Evolutionary conservation across 176 grass and related monocot genomes (phyloP), one percentile per base, ranked within the genome.

Genomic region (Stipa capillata): DNA sequence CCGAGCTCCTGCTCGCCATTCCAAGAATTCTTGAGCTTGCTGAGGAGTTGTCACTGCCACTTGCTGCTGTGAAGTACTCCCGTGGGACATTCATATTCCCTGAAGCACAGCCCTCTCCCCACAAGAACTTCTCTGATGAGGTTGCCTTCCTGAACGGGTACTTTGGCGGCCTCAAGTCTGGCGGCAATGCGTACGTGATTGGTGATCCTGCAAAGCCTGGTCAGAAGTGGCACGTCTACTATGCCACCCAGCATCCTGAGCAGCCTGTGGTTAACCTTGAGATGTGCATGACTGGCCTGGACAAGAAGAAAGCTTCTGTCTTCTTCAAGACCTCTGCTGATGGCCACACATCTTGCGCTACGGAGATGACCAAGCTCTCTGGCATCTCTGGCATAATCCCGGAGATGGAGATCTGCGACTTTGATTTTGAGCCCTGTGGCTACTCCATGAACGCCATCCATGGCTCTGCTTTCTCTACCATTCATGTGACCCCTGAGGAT

Each of bases 371-470:
- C 32, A 89, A 85, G 72, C 72, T 85, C 65, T 89, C 87, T 54
- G 82, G 82, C 14, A 89, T 89, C 47, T 82, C 72, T 1, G 78
- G 85, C 11, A 85, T 89, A 2, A 85, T 89, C 28, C 82, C 82
- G 1, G 87, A 82, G 64, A 89, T 89, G 82, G 77, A 89, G 47
- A 82, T 89, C 9, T 89, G 87, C 2, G 87, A 85, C 78, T 89
- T 89, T 0, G 87, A 80, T 3, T 89, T 89, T 0, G 87, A 89
- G 57, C 82, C 87, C 5, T 89, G 87, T 20, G 87, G 87, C 27
- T 89, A 89, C 53, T 89, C 87, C 42, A 89, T 89, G 87, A 89
- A 85, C 40, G 87, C 82, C 37, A 65, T 89, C 67, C 58, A 77
- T 72, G 87, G 65, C 27, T 7, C 44, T 32, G 77, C 82, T 36